Evolutionary conservation across 768 basidiomycete genomes (phyloP).

Genomic region (Tephrocybe sp.): DNA sequence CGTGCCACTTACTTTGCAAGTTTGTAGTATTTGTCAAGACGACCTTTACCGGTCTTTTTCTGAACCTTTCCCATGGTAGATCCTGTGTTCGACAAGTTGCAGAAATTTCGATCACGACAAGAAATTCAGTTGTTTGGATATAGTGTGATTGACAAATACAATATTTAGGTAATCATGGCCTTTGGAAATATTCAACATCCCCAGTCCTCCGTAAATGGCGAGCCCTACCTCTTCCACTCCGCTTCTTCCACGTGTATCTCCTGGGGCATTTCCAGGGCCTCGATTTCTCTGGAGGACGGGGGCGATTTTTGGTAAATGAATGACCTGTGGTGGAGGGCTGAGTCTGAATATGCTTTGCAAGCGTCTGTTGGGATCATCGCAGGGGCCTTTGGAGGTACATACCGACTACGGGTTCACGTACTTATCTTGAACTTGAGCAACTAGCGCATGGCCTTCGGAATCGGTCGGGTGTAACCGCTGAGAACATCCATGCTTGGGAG

Average conservation of each 20-base stretch:
- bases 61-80: conserved; percentile 69
- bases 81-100: neutral
- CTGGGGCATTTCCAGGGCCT: conserved; percentile 15
- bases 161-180: conserved; percentile 3
- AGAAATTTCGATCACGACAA: conserved; percentile 1
- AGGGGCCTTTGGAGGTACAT: conserved; percentile 66
- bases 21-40: conserved; percentile 96
- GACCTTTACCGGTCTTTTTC: conserved; percentile 96
- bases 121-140: conserved; percentile 9
- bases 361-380: conserved; percentile 52
- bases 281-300: conserved; percentile 43
- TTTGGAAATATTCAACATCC: no score
- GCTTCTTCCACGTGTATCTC: conserved; percentile 18
- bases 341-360: conserved; percentile 11
- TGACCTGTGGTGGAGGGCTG: neutral
- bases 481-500: conserved; percentile 58
- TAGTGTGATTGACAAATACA: neutral
- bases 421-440: neutral
- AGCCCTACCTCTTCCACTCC: conserved; percentile 29
- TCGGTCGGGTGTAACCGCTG: conserved; percentile 46
- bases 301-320: conserved; percentile 36
- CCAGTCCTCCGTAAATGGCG: conserved; percentile 1
- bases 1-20: conserved; percentile 72
- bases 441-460: conserved; percentile 55
- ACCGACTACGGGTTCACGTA: no score